Percentiles rank a stretch among this genome's conserved stretches.
phyloP scores from a whole-genome alignment of 495 filamentous ascomycete genomes.

The Penicillium flavigenum region DNA sequence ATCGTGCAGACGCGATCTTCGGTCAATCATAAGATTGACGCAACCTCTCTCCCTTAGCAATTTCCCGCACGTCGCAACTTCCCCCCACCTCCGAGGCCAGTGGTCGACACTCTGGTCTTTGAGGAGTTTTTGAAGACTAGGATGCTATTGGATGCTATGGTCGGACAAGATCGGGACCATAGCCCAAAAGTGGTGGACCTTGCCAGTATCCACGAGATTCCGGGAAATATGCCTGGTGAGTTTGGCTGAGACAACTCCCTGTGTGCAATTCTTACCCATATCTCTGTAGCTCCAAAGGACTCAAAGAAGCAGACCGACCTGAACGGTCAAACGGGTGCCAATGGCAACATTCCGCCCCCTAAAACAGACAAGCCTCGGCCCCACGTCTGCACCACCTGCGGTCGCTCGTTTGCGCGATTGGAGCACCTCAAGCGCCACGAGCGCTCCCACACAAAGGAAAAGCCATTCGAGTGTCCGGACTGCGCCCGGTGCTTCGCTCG shows the following conservation, averaged over 20 bases:
- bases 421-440: slow-evolving; percentile 99
- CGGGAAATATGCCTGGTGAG: slow-evolving; percentile 47
- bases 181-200: slow-evolving; percentile 44
- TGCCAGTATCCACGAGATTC: slow-evolving; percentile 49
- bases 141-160: slow-evolving; percentile 46
- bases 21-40: slow-evolving; percentile 5
- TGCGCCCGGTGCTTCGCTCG: slow-evolving; percentile 94
- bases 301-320: slow-evolving; percentile 36
- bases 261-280: slow-evolving; percentile 25
- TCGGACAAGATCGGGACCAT: slow-evolving; percentile 36
- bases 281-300: slow-evolving; percentile 29
- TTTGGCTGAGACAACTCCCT: slow-evolving; percentile 13
- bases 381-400: slow-evolving; percentile 91
- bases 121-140: slow-evolving; percentile 17
- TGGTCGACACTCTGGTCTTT: slow-evolving; percentile 15
- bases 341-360: slow-evolving; percentile 58
- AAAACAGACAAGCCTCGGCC: slow-evolving; percentile 98
- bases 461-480: slow-evolving; percentile 97
- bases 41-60: not conserved
- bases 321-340: slow-evolving; percentile 33
- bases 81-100: slow-evolving; percentile 6
- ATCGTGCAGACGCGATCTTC: slow-evolving; percentile 10
- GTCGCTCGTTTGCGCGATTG: slow-evolving; percentile 88
- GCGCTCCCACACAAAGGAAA: slow-evolving; percentile 98
- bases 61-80: not conserved